Base-by-base conservation (phyloP, 352 stramenopile genomes). In the Phytophthora agathidicida region DNA sequence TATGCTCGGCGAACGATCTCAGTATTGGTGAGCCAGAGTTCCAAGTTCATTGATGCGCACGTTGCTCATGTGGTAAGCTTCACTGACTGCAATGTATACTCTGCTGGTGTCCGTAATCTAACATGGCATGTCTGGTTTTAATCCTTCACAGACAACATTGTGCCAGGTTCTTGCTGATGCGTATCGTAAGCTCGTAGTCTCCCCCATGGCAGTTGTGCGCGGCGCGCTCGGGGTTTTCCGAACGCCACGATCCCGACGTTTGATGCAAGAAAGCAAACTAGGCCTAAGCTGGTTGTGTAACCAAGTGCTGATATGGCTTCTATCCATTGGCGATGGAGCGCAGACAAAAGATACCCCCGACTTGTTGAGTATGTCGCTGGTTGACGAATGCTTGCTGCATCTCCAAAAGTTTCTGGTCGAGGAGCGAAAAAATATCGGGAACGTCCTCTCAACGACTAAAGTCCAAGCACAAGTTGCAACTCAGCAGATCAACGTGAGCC, bases 1-100 rank as follows among this genome's bases (percentile, higher is more conserved):
- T 87, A 77, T 17, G 47, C 75, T 14, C 58, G 57, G 10, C 69
- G 66, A 5, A 83, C 74, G 1, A 47, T 87, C 11, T 26, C 38
- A n/a, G n/a, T 56, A 4, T 50, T 83, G 42, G 64, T 76, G 19
- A 72, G 65, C 22, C 49, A 59, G 42, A 71, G 71, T 42, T 46
- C 59, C 44, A 53, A 23, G 31, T 65, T 69, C 30, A 19, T 73
- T 9, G 30, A 63, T 28, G 52, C 60, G 24, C 38, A 67, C 28
- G 45, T 47, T 28, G 39, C 55, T 43, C 63, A 73, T n/a, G 62
- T 79, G 62, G 60, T 75, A 75, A 39, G 55, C 35, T 48, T 24
- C 19, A 16, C 20, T 27, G 27, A 28, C 9, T 27, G 30, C 24
- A 14, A 26, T 26, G 5, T 30, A 37, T 44, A 7, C 42, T 19